These are phyloP conservation scores for Pyrus bretschneideri DNA, from an alignment of 306 rosid genomes.

Conservation along the genomic window DNA sequence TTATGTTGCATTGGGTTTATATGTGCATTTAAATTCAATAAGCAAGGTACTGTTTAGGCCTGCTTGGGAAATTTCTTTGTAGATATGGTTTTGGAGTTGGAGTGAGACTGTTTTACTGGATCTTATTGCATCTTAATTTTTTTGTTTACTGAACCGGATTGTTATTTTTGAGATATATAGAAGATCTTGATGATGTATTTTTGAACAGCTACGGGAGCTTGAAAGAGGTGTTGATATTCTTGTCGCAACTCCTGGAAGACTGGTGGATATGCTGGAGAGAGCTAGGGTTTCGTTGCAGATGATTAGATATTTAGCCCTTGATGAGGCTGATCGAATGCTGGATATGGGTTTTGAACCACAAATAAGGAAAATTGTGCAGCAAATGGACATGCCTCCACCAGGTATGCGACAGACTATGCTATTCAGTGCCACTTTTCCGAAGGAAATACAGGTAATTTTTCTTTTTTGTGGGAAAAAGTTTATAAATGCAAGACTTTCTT, in stretches of 20 bases:
- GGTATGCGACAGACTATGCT: constrained; percentile 79
- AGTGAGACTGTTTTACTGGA: neutral
- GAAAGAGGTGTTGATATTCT: constrained; percentile 94
- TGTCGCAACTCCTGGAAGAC: constrained; percentile 94
- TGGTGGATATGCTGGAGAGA: constrained; percentile 89
- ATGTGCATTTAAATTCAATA: neutral
- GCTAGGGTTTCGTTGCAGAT: constrained; percentile 73
- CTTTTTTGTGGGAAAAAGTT: neutral
- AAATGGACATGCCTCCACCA: constrained; percentile 87
- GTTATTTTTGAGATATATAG: neutral
- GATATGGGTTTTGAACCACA: constrained; percentile 86
- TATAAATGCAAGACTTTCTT: neutral
- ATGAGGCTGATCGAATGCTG: constrained; percentile 76
- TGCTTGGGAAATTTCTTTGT: neutral
- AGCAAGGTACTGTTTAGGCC: neutral
- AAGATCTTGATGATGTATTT: constrained; percentile 12
- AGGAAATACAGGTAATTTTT: constrained; percentile 70
- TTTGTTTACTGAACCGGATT: neutral
- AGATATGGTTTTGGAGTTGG: neutral
- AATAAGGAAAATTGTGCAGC: constrained; percentile 68
- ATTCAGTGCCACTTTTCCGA: constrained; percentile 88
- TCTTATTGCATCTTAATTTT: neutral
- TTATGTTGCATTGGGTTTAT: neutral
- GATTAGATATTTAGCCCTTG: constrained; percentile 70
- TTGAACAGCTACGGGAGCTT: constrained; percentile 70